Evolutionary conservation across 164 flowering plant species (phyloP), one percentile per base, ranked within the genome.

Genomic region (Malania oleifera): DNA sequence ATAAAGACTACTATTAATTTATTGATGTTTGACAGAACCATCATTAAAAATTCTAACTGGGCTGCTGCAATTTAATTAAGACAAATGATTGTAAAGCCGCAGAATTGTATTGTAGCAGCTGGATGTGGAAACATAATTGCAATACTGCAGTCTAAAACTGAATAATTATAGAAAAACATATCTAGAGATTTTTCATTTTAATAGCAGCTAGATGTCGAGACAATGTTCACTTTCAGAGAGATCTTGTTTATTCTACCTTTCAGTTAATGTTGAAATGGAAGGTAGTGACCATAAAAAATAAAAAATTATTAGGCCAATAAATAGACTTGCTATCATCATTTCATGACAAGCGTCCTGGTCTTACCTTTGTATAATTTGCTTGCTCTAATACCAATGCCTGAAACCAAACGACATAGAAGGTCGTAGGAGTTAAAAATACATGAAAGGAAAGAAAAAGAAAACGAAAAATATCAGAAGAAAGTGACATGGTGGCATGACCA

Each of bases 351-450:
- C 53, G 56, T 12, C 27, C 5, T 57, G 48, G 38, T n/a, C 2
- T 73, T 81, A 90, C 96, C 96, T 87, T 75, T 56, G 88, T 79
- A 65, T 91, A 86, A 49, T 81, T 86, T 56, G 85, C 89, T 72
- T 67, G 70, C 65, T 91, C 98, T 57, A 88, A 67, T 57, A 75
- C 28, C 91, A 85, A 81, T 41, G 90, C 61, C 98, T 91, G 90
- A 57, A 78, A 66, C 15, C 25, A 62, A 3, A 65, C 6, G 37
- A 31, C 24, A 29, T n/a, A 40, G 35, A 22, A 9, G 19, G 25
- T 18, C 14, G 17, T 44, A 24, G 40, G 2, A 50, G 56, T 5
- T 24, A 22, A 24, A 7, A 11, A 3, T 12, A 8, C 2, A 3
- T 26, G 11, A n/a, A 2, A 17, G 10, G 37, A 9, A 27, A 44